Conservation (phyloP, 805 yeast genomes). For the Nakazawaea siamensis region DNA sequence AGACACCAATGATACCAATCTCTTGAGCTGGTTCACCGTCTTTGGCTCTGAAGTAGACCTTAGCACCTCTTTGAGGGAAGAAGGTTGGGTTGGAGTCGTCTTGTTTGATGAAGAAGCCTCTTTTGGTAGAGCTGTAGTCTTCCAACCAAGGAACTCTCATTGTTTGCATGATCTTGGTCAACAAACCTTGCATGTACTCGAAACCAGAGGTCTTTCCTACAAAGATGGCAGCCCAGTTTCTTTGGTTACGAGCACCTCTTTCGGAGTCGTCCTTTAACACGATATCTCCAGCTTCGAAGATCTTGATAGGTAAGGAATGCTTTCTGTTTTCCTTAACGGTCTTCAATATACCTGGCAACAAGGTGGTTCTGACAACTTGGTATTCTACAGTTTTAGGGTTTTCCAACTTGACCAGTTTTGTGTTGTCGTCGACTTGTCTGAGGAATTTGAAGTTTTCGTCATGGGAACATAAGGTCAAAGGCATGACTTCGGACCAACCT, state of each 20-base stretch:
- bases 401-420: slow-evolving; percentile 81
- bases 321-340: slow-evolving; percentile 94
- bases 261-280: slow-evolving; percentile 80
- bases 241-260: slow-evolving; percentile 85
- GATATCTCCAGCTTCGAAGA: slow-evolving; percentile 93
- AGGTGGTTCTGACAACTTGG: slow-evolving; percentile 94
- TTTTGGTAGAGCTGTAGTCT: slow-evolving; percentile 32
- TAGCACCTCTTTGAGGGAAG: slow-evolving; percentile 98
- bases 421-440: slow-evolving; percentile 62
- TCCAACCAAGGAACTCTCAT: slow-evolving; percentile 82
- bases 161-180: slow-evolving; percentile 94
- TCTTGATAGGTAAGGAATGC: slow-evolving; percentile 89
- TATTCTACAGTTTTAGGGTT: slow-evolving; percentile 96
- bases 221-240: slow-evolving; percentile 90
- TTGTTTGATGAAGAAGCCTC: slow-evolving; percentile 86
- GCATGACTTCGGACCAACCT: slow-evolving; percentile 94
- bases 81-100: slow-evolving; percentile 59
- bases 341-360: slow-evolving; percentile 90
- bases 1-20: slow-evolving; percentile 85
- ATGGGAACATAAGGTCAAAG: slow-evolving; percentile 90
- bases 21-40: slow-evolving; percentile 47
- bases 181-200: slow-evolving; percentile 87
- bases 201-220: slow-evolving; percentile 96
- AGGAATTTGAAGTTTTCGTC: slow-evolving; percentile 93
- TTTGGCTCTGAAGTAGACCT: slow-evolving; percentile 61